Evolutionary conservation across 202 grass and related monocot genomes (phyloP), one percentile per base, ranked within the genome.

Genomic region (Zizania palustris): DNA sequence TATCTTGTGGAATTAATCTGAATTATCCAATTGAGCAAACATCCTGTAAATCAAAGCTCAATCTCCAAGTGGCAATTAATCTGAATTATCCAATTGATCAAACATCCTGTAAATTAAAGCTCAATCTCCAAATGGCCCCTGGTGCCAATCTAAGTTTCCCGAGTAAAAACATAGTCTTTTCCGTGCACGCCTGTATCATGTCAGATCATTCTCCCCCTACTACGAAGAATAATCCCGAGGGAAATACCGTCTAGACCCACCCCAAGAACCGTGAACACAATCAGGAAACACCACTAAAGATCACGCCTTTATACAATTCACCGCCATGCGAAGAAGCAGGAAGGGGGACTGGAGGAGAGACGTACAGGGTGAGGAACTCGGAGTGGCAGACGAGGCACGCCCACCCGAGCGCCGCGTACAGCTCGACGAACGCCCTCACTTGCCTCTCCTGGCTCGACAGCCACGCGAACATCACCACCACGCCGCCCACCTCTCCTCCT

Each of bases 401-500:
- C 87, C 93, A 92, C 43, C 84, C 86, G n/a, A 85, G 78, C 65
- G 87, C 84, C 33, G 81, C 88, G 78, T 89, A 96, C 9, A 96
- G 84, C 59, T 88, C 60, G 42, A 90, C 83, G 79, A 90, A 82
- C 45, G 93, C 75, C 40, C 75, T 78, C 75, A 88, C 73, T 28
- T 92, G 85, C 67, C 79, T 84, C 89, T 96, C 93, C 79, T 88
- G 84, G 85, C 87, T 96, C 20, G 89, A 92, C 3, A 90, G 84
- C 92, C 92, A 91, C 58, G 92, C 89, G 92, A 92, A 92, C 84
- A 96, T 65, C 72, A 96, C 93, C 66, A 96, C 89, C 65, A 92
- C 88, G 45, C 87, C 92, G 61, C 10, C 42, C 33, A 38, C 56
- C n/a, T 41, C 62, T 8, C 60, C 48, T 34, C 85, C 19, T 8